A percentile compares a stretch with the other conserved stretches of the same genome.
These are phyloP conservation scores for Capsaspora owczarzaki DNA, from an alignment of 78 protist genomes.

Conservation along the genomic window DNA sequence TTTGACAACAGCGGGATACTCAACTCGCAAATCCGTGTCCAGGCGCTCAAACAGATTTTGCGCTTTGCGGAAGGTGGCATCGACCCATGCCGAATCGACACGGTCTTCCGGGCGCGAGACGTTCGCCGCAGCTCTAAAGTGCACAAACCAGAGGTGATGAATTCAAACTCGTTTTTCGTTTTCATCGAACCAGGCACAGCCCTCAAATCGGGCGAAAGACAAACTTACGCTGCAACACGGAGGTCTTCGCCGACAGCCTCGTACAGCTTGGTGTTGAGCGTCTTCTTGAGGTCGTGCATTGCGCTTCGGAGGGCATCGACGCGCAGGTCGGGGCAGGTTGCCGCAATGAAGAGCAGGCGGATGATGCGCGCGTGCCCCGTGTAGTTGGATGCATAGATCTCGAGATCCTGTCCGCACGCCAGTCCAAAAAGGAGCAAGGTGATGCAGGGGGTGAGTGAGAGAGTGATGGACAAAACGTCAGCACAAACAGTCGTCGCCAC, in stretches of 20 bases:
- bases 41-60: too few relatives aligned
- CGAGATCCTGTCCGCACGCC: slow-evolving; percentile 19
- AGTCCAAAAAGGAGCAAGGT: neutral
- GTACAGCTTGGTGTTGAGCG: neutral
- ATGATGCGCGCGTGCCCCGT: slow-evolving; percentile 37
- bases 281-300: slow-evolving; percentile 17
- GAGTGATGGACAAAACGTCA: too few relatives aligned
- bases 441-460: too few relatives aligned
- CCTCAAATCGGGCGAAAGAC: neutral
- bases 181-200: too few relatives aligned
- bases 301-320: slow-evolving; percentile 36
- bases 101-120: neutral
- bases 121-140: neutral
- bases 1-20: neutral
- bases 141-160: neutral
- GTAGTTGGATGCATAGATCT: slow-evolving; percentile 38
- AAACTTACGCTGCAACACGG: neutral
- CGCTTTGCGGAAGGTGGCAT: slow-evolving; percentile 18
- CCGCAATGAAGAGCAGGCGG: slow-evolving; percentile 40
- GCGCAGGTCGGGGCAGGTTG: slow-evolving; percentile 16
- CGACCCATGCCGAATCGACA: slow-evolving; percentile 34
- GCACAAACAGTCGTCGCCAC: too few relatives aligned
- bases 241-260: neutral
- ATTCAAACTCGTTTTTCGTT: too few relatives aligned
- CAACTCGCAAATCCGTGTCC: too few relatives aligned